Evolutionary conservation across 345 rosid genomes (phyloP).

Genomic region (Corchorus capsularis): DNA sequence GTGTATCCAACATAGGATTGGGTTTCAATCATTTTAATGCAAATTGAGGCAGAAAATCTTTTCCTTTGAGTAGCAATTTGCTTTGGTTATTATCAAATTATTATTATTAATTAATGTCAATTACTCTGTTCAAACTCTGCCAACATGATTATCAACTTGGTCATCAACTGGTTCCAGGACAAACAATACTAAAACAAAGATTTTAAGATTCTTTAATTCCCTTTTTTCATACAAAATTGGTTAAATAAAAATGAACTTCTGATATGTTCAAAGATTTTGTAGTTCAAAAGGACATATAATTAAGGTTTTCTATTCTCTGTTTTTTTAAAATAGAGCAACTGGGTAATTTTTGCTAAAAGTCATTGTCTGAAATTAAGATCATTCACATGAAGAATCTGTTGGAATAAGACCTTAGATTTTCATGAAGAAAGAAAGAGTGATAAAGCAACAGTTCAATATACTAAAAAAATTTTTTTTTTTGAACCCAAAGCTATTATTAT

Average conservation of each 20-base stretch:
- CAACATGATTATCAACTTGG: not conserved
- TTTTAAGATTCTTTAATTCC: not conserved
- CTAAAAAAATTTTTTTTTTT: not conserved
- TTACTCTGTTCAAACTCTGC: not conserved
- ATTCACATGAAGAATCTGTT: conserved; percentile 67
- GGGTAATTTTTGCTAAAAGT: conserved; percentile 20
- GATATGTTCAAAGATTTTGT: conserved; percentile 14
- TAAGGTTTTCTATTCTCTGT: not conserved
- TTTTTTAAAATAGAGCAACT: not conserved
- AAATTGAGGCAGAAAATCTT: conserved; percentile 14
- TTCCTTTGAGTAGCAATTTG: conserved; percentile 14
- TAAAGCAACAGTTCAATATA: conserved; percentile 26
- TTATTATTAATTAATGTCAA: not conserved
- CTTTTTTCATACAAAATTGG: not conserved
- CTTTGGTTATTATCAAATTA: not conserved
- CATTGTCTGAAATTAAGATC: conserved; percentile 27
- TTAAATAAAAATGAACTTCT: conserved; percentile 14
- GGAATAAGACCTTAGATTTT: conserved; percentile 51
- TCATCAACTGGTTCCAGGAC: conserved; percentile 7
- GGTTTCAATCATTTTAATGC: conserved; percentile 37
- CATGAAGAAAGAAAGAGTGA: conserved; percentile 33
- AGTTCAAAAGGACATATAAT: conserved; percentile 6
- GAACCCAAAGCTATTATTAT: conserved; percentile 19
- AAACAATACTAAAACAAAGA: not conserved
- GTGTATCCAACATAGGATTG: conserved; percentile 35